A percentile compares a stretch with the other conserved stretches of the same genome.
These are phyloP conservation scores for Harringtonia aguacate DNA, from an alignment of 2,329 filamentous ascomycete genomes.

Conservation along the genomic window DNA sequence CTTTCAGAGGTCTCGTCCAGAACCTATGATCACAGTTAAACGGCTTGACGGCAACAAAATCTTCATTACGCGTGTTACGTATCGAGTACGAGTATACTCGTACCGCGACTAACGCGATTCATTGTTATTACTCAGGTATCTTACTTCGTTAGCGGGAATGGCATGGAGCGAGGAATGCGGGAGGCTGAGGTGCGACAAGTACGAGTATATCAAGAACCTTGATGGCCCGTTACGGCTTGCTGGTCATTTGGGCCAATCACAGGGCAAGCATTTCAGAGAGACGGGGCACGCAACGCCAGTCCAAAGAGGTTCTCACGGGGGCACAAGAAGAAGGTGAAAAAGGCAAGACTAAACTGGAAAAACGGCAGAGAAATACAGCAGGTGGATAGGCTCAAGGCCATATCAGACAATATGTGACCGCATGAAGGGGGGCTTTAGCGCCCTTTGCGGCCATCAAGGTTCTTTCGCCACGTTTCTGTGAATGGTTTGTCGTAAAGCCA, in stretches of 20 bases:
- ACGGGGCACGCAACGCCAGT: background rate
- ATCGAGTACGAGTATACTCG: too few species aligned
- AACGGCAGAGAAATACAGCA: background rate
- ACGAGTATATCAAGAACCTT: background rate
- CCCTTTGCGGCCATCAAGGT: background rate
- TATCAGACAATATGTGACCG: background rate
- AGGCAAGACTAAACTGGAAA: background rate
- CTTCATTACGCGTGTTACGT: too few species aligned
- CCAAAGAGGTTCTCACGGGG: slow-evolving; percentile 7
- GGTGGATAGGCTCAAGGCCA: too few species aligned
- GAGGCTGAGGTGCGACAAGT: too few species aligned
- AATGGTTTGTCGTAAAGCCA: background rate
- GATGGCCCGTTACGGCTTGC: background rate
- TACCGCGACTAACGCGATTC: too few species aligned
- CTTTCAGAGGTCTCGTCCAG: too few species aligned
- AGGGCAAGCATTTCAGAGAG: background rate
- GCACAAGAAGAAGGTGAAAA: background rate
- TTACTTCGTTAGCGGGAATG: too few species aligned
- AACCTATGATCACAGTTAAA: too few species aligned
- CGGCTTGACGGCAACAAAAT: too few species aligned
- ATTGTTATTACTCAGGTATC: too few species aligned
- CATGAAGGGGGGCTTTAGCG: background rate
- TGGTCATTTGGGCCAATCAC: background rate
- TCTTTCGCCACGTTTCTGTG: background rate
- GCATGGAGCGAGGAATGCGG: too few species aligned